Conservation (phyloP, 257 asterid genomes). For the Lycium barbarum region DNA sequence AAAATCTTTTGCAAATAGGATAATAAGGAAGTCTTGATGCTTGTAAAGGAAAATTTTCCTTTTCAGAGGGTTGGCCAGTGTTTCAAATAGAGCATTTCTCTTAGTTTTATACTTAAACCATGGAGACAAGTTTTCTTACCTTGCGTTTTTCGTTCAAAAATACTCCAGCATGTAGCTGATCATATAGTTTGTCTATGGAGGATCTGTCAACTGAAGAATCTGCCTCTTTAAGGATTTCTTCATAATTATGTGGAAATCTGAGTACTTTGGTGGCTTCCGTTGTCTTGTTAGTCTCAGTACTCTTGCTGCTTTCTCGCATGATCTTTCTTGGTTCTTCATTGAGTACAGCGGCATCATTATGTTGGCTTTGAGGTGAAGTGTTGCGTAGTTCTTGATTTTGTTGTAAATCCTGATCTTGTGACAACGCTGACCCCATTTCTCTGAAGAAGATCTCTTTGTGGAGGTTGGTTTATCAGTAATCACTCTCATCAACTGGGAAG, state of each 20-base stretch:
- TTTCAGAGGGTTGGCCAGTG: not conserved
- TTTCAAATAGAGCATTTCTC: conserved; percentile 6
- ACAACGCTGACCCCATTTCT: conserved; percentile 60
- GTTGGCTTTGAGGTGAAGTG: conserved; percentile 30
- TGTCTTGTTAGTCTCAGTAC: conserved; percentile 42
- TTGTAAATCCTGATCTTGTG: conserved; percentile 49
- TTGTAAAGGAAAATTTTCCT: not conserved
- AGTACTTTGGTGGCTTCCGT: conserved; percentile 31
- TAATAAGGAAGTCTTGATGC: not conserved
- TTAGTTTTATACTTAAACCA: not conserved
- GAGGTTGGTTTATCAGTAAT: conserved; percentile 15
- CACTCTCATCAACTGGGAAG: not conserved
- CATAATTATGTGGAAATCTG: conserved; percentile 62
- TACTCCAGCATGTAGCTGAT: conserved; percentile 64
- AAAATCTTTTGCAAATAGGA: not conserved
- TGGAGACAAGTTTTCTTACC: conserved; percentile 47
- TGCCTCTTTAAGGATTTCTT: conserved; percentile 63
- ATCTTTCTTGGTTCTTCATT: conserved; percentile 35
- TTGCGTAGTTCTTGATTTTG: conserved; percentile 30
- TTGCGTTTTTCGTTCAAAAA: conserved; percentile 66
- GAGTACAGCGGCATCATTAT: conserved; percentile 59
- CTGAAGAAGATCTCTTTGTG: conserved; percentile 20
- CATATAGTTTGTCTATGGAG: conserved; percentile 52
- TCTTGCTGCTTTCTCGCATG: conserved; percentile 29
- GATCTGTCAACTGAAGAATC: conserved; percentile 56